Evolutionary conservation across 208 protist species (phyloP).

Genomic region (Trypanosoma cruzi): DNA sequence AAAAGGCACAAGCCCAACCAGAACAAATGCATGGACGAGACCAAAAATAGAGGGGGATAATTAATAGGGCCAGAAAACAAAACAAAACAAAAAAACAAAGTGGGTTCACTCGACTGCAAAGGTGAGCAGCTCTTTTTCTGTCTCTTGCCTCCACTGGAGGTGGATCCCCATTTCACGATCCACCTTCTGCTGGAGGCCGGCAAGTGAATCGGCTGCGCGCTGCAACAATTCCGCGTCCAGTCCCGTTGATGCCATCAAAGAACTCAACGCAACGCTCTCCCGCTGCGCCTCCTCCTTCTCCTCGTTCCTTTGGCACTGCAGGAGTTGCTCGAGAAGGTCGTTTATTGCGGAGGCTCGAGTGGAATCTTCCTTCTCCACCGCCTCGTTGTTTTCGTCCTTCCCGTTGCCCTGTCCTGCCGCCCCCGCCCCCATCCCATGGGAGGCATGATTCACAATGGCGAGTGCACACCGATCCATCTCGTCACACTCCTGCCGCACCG

Average conservation of each 20-base stretch:
- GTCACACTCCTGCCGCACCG: constrained; percentile 17
- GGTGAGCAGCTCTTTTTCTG: constrained; percentile 20
- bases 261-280: background rate
- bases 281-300: background rate
- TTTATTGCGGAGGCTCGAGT: background rate
- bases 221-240: constrained; percentile 10
- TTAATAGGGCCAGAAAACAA: background rate
- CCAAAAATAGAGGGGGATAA: background rate
- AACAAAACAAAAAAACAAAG: constrained; percentile 16
- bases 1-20: background rate
- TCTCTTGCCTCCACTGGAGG: constrained; percentile 2
- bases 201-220: constrained; percentile 4
- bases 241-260: constrained; percentile 2
- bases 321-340: constrained; percentile 9
- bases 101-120: constrained; percentile 1
- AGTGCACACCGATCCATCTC: background rate
- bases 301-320: constrained; percentile 1
- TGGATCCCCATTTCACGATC: constrained; percentile 6
- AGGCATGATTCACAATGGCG: background rate
- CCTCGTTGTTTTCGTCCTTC: background rate
- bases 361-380: constrained; percentile 4
- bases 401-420: background rate
- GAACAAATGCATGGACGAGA: background rate
- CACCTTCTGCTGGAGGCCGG: background rate
- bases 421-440: background rate